Evolutionary conservation across 768 basidiomycete species (phyloP).

Genomic region (Lactarius sp.): DNA sequence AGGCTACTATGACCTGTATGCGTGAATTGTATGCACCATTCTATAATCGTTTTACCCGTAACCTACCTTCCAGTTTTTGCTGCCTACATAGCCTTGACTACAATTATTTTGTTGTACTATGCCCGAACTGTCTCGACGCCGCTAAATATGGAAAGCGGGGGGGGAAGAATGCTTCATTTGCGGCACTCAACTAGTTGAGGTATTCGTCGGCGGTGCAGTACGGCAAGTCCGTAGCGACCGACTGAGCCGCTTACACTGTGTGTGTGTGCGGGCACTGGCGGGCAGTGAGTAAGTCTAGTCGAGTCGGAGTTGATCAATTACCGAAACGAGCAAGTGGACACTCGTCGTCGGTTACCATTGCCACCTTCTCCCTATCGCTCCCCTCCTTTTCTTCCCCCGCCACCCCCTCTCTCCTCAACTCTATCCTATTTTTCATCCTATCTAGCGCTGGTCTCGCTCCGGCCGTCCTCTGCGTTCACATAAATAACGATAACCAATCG

Average conservation of each 20-base stretch:
- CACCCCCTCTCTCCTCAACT: conserved; percentile 25
- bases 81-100: not conserved
- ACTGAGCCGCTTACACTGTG: too few relatives aligned
- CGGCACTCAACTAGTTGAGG: not conserved
- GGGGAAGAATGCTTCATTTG: too few relatives aligned
- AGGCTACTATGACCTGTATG: not conserved
- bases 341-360: not conserved
- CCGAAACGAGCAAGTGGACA: not conserved
- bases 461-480: conserved; percentile 11
- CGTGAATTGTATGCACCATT: not conserved
- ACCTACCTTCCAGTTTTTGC: not conserved
- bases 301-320: not conserved
- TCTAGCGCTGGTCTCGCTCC: conserved; percentile 26
- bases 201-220: conserved; percentile 1
- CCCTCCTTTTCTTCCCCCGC: conserved; percentile 13
- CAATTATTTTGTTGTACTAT: not conserved
- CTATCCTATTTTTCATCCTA: conserved; percentile 32
- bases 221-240: too few relatives aligned
- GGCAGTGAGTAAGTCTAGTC: too few relatives aligned
- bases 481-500: conserved; percentile 2
- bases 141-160: too few relatives aligned
- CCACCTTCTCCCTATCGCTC: not conserved
- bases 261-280: too few relatives aligned
- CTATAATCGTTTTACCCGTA: not conserved
- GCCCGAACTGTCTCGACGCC: too few relatives aligned